A percentile compares a stretch with the other conserved stretches of the same genome.
These are phyloP conservation scores for Nemania bipapillata DNA, from an alignment of 2,329 filamentous ascomycete species.

Conservation along the genomic window DNA sequence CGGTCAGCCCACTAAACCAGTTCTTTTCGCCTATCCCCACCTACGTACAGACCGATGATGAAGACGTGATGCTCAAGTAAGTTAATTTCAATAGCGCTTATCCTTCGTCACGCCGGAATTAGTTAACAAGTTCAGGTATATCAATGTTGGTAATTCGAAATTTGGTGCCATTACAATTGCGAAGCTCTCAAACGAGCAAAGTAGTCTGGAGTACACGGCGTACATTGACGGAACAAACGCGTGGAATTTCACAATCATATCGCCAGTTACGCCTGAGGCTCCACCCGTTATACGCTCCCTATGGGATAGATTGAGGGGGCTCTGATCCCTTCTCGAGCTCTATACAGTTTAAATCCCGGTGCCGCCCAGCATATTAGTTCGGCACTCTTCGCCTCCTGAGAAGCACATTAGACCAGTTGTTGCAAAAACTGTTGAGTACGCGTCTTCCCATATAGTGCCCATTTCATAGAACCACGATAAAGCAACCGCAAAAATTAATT, in stretches of 20 bases:
- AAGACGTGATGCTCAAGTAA: constrained; percentile 87
- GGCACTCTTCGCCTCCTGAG: constrained; percentile 14
- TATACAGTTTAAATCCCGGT: neutral
- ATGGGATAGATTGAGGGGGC: constrained; percentile 56
- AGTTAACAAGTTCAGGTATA: constrained; percentile 66
- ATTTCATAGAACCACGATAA: constrained; percentile 10
- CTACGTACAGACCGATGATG: constrained; percentile 81
- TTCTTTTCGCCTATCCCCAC: constrained; percentile 89
- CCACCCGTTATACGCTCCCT: constrained; percentile 53
- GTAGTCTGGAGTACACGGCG: constrained; percentile 80
- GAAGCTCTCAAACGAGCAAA: constrained; percentile 71
- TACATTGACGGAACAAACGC: constrained; percentile 82
- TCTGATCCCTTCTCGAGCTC: neutral
- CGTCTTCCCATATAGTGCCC: neutral
- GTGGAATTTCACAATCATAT: constrained; percentile 73
- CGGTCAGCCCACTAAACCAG: constrained; percentile 88
- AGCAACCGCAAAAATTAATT: neutral
- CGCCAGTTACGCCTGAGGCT: constrained; percentile 55
- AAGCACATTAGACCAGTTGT: constrained; percentile 14
- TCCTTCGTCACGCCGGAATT: neutral
- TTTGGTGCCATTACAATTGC: constrained; percentile 86
- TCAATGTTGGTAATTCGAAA: constrained; percentile 87
- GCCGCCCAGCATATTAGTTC: neutral
- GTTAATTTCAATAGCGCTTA: constrained; percentile 48
- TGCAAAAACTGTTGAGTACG: neutral